phyloP scores from a whole-genome alignment of 768 basidiomycete species.

The Trametes gibbosa region DNA sequence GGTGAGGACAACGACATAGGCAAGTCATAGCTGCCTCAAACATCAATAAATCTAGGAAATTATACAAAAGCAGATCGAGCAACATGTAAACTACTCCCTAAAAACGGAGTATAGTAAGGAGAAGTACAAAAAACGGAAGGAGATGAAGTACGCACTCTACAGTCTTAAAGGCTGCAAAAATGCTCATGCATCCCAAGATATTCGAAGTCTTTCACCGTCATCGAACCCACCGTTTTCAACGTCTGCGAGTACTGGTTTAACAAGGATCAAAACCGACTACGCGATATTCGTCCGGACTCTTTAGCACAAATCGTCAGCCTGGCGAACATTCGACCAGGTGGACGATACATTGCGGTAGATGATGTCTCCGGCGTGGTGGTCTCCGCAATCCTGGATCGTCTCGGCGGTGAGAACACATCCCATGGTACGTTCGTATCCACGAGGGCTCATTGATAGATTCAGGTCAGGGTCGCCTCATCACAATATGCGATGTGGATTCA shows the following conservation, averaged over 20 bases:
- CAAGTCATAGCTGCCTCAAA: not conserved
- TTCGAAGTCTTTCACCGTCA: slow-evolving; percentile 79
- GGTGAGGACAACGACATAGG: slow-evolving; percentile 30
- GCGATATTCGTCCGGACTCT: slow-evolving; percentile 83
- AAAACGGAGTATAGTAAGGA: slow-evolving; percentile 99
- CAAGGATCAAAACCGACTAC: slow-evolving; percentile 78
- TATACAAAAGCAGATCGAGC: slow-evolving; percentile 90
- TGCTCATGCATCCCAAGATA: slow-evolving; percentile 51
- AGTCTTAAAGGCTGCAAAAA: not conserved
- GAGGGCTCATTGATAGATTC: not conserved
- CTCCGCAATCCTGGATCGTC: slow-evolving; percentile 77
- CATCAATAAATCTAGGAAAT: slow-evolving; percentile 64
- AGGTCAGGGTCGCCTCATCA: slow-evolving; percentile 81
- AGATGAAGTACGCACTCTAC: slow-evolving; percentile 73
- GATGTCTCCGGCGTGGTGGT: slow-evolving; percentile 89
- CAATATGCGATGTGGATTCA: slow-evolving; percentile 86
- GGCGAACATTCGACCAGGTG: slow-evolving; percentile 81
- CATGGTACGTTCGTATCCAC: not conserved
- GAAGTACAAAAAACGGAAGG: slow-evolving; percentile 95
- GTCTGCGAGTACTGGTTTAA: slow-evolving; percentile 87
- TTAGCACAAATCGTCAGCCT: slow-evolving; percentile 85
- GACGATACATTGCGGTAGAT: slow-evolving; percentile 86
- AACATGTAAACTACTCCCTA: slow-evolving; percentile 86
- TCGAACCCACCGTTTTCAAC: slow-evolving; percentile 85
- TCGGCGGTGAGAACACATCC: slow-evolving; percentile 60